Evolutionary conservation across 441 rosid genomes (phyloP).

Genomic region (Erysimum cheiri): DNA sequence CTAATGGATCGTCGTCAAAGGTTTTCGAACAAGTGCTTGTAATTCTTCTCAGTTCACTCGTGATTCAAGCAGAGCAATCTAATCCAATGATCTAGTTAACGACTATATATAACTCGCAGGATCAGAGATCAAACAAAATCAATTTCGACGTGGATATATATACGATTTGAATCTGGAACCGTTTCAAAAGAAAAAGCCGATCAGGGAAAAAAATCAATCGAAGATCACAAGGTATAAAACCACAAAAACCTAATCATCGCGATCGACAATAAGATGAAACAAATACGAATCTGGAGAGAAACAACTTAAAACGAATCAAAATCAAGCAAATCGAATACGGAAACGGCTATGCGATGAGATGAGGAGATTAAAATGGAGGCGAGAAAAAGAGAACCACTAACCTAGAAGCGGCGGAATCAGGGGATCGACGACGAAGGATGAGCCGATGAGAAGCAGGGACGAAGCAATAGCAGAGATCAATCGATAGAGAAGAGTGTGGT

Average conservation of each 20-base stretch:
- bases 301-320: background rate
- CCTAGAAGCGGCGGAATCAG: constrained; percentile 19
- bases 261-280: background rate
- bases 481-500: background rate
- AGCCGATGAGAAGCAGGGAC: background rate
- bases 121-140: constrained; percentile 19
- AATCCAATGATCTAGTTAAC: background rate
- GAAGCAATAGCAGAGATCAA: constrained; percentile 17
- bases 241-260: background rate
- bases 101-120: too few relatives aligned
- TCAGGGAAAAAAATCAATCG: background rate
- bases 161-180: background rate
- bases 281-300: background rate
- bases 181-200: constrained; percentile 6
- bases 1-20: background rate
- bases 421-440: background rate
- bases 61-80: constrained; percentile 12
- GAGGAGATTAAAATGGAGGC: background rate
- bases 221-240: background rate
- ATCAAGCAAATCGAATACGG: constrained; percentile 1
- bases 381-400: background rate
- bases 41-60: too few relatives aligned
- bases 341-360: background rate
- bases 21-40: background rate
- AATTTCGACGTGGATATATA: background rate